Percentiles rank a stretch among this genome's conserved stretches.
phyloP scores from a whole-genome alignment of 1,284 basidiomycete genomes.

The Sparassis latifolia region DNA sequence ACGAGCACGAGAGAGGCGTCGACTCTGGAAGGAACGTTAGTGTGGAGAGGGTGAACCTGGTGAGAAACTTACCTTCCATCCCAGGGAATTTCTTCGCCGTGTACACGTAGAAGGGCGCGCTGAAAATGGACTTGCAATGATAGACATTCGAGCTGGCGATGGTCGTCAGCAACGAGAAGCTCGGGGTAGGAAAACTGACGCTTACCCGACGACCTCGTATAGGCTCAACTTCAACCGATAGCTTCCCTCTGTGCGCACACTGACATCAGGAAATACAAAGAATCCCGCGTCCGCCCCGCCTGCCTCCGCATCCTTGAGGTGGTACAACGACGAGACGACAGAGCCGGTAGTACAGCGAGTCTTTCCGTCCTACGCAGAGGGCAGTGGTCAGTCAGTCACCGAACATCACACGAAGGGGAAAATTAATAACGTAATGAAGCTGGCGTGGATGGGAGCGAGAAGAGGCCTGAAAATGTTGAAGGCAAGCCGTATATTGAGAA shows the following conservation, averaged over 20 bases:
- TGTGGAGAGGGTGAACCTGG: not conserved
- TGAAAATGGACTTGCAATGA: constrained; percentile 86
- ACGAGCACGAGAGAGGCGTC: constrained; percentile 79
- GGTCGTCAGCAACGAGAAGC: not conserved
- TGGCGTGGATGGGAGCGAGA: no score
- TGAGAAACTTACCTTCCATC: constrained; percentile 67
- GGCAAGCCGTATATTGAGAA: no score
- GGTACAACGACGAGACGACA: constrained; percentile 90
- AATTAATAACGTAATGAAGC: not conserved
- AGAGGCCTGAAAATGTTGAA: no score
- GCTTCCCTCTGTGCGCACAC: constrained; percentile 84
- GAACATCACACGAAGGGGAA: not conserved
- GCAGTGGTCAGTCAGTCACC: not conserved
- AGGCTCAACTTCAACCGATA: constrained; percentile 85
- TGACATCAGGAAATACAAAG: constrained; percentile 86
- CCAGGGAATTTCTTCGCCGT: constrained; percentile 94
- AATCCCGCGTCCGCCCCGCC: constrained; percentile 82
- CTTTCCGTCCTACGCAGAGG: constrained; percentile 62
- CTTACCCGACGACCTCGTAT: constrained; percentile 88
- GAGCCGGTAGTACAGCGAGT: constrained; percentile 85
- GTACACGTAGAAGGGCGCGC: constrained; percentile 84
- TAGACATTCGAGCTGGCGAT: constrained; percentile 24
- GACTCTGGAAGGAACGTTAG: constrained; percentile 49
- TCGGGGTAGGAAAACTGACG: not conserved
- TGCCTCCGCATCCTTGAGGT: constrained; percentile 88